These are phyloP conservation scores for Colletotrichum cuscutae DNA, from an alignment of 2,329 filamentous ascomycete species.

Conservation along the genomic window DNA sequence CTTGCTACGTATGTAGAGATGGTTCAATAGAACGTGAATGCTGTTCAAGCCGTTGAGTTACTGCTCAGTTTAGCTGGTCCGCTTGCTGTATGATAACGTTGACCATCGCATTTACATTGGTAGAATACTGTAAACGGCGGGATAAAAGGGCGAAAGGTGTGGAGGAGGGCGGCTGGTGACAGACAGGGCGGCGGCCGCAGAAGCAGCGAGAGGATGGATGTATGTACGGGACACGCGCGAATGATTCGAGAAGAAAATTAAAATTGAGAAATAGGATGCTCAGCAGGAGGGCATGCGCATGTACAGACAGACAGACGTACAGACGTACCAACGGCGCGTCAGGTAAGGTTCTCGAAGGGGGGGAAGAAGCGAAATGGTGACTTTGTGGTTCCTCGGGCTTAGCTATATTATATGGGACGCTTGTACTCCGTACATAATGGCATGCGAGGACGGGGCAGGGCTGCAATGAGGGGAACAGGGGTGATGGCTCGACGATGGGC, in stretches of 20 bases:
- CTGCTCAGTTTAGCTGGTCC: constrained; percentile 45
- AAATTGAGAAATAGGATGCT: not conserved
- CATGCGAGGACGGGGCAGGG: constrained; percentile 29
- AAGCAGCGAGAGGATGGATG: not conserved
- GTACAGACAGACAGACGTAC: not conserved
- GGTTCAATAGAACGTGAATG: constrained; percentile 44
- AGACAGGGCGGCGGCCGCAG: constrained; percentile 7
- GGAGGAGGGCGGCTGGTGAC: constrained; percentile 32
- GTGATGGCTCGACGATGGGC: constrained; percentile 10
- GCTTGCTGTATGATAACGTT: constrained; percentile 52
- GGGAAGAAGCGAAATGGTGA: constrained; percentile 28
- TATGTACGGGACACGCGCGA: constrained; percentile 7
- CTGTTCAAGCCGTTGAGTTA: constrained; percentile 42
- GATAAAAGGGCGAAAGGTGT: constrained; percentile 39
- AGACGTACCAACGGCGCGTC: constrained; percentile 14
- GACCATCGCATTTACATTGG: constrained; percentile 55
- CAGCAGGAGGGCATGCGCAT: constrained; percentile 1
- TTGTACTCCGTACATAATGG: constrained; percentile 34
- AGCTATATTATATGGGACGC: constrained; percentile 32
- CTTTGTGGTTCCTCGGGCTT: constrained; percentile 30
- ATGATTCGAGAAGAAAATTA: not conserved
- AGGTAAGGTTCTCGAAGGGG: constrained; percentile 27
- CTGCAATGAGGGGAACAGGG: constrained; percentile 33
- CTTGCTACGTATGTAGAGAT: constrained; percentile 53
- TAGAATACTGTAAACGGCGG: constrained; percentile 51